These are phyloP conservation scores for Rhypophila decipiens DNA, from an alignment of 495 filamentous ascomycete genomes.

Conservation along the genomic window DNA sequence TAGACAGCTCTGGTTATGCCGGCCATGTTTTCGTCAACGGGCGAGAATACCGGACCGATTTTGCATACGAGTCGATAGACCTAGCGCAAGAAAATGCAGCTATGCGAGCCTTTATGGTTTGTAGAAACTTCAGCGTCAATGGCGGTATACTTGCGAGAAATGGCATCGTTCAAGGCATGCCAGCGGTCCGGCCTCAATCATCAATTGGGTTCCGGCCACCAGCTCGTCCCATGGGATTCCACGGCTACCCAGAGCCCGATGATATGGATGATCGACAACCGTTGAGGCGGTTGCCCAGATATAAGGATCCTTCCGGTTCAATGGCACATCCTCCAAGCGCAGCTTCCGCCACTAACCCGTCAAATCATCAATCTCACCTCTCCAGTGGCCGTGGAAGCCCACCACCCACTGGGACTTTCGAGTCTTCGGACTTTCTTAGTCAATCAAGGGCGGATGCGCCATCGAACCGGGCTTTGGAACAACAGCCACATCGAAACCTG, in stretches of 20 bases:
- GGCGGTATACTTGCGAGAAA: slow-evolving; percentile 82
- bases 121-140: slow-evolving; percentile 96
- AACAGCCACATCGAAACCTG: too few species aligned
- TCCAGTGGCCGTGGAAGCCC: too few species aligned
- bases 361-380: too few species aligned
- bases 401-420: too few species aligned
- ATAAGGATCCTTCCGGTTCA: slow-evolving; percentile 28
- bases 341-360: too few species aligned
- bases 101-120: slow-evolving; percentile 95
- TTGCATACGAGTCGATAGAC: slow-evolving; percentile 68
- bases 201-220: slow-evolving; percentile 35
- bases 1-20: slow-evolving; percentile 63
- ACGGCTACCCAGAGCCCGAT: slow-evolving; percentile 24
- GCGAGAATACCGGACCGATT: slow-evolving; percentile 89
- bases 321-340: slow-evolving; percentile 37
- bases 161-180: slow-evolving; percentile 82
- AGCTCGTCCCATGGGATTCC: slow-evolving; percentile 15
- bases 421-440: too few species aligned
- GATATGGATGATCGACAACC: slow-evolving; percentile 28
- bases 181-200: slow-evolving; percentile 30
- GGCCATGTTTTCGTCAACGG: slow-evolving; percentile 95
- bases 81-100: slow-evolving; percentile 92
- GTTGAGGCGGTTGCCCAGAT: slow-evolving; percentile 31
- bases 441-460: too few species aligned
- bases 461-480: too few species aligned